Evolutionary conservation across 2,329 filamentous ascomycete species (phyloP).

Genomic region (Scedosporium aurantiacum): DNA sequence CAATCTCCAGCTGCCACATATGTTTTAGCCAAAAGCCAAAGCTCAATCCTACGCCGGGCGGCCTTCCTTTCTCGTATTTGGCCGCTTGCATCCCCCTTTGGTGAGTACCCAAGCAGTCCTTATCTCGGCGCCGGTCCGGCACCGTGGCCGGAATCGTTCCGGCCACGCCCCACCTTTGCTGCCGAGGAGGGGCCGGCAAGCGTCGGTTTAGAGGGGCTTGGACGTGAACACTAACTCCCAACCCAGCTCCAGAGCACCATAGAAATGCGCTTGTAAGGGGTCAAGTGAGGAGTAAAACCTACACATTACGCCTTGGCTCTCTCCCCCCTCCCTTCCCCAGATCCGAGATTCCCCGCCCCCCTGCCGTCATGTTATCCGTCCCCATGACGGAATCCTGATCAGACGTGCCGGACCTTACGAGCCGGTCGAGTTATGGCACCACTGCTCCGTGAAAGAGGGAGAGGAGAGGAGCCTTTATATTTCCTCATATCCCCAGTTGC

Average conservation of each 20-base stretch:
- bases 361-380: neutral
- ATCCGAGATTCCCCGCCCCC: neutral
- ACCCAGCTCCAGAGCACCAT: neutral
- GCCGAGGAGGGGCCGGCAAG: constrained; percentile 9
- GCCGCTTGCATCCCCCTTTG: neutral
- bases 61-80: neutral
- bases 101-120: neutral
- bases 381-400: neutral
- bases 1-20: neutral
- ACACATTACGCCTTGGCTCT: neutral
- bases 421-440: too few species aligned
- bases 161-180: constrained; percentile 16
- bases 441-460: too few species aligned
- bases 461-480: neutral
- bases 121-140: constrained; percentile 4
- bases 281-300: neutral
- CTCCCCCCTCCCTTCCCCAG: constrained; percentile 5
- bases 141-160: constrained; percentile 23
- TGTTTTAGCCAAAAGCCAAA: neutral
- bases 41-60: neutral
- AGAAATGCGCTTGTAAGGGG: neutral
- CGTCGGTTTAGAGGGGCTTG: constrained; percentile 5
- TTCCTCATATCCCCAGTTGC: neutral
- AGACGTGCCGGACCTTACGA: neutral
- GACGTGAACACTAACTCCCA: too few species aligned